Percentiles rank a stretch among this genome's conserved stretches.
phyloP scores from a whole-genome alignment of 345 rosid genomes.

The Limnanthes douglasii region DNA sequence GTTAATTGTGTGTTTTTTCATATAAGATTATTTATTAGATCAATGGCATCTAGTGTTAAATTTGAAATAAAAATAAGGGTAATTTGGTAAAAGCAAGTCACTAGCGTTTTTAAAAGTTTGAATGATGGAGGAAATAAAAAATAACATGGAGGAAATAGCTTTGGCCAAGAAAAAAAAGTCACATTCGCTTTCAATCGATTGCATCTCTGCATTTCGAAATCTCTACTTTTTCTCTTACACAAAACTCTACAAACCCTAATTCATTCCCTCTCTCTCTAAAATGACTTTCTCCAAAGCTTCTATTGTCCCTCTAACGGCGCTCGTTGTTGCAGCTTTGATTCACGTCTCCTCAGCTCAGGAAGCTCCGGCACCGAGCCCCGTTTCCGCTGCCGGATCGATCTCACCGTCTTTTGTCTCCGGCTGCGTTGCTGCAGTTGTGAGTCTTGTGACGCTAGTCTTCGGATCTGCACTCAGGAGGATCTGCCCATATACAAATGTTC shows the following conservation, averaged over 20 bases:
- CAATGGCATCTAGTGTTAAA: too few species aligned
- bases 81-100: too few species aligned
- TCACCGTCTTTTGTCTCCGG: conserved; percentile 24
- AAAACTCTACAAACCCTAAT: conserved; percentile 1
- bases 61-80: too few species aligned
- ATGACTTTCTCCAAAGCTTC: conserved; percentile 31
- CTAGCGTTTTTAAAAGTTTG: too few species aligned
- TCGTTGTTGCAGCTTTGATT: conserved; percentile 19
- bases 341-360: conserved; percentile 25
- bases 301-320: conserved; percentile 14
- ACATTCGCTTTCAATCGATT: too few species aligned
- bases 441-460: conserved; percentile 26
- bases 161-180: too few species aligned
- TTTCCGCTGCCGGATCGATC: conserved; percentile 29
- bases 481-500: too few species aligned
- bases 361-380: conserved; percentile 47
- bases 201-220: background rate
- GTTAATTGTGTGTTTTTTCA: too few species aligned
- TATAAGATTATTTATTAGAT: too few species aligned
- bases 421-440: conserved; percentile 19
- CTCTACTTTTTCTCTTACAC: background rate
- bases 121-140: too few species aligned
- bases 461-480: conserved; percentile 36
- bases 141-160: too few species aligned
- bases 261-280: background rate